Evolutionary conservation across 495 filamentous ascomycete species (phyloP).

Genomic region (Collariella sp.): DNA sequence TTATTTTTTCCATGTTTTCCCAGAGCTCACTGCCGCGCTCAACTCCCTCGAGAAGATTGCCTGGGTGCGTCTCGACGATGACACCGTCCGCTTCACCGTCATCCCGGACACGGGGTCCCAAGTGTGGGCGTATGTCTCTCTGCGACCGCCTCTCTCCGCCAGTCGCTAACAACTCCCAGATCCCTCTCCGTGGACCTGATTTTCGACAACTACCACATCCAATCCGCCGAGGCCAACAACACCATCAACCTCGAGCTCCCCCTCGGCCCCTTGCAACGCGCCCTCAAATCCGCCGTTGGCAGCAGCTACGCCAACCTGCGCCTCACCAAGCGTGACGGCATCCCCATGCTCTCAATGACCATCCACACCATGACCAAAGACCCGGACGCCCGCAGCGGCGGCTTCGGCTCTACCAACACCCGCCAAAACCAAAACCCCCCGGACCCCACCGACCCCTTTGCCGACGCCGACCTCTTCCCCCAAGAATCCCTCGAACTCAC

Average conservation of each 20-base stretch:
- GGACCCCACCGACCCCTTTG: conserved; percentile 21
- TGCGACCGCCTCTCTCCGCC: background rate
- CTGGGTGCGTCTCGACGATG: conserved; percentile 83
- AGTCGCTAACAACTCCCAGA: conserved; percentile 19
- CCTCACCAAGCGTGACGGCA: conserved; percentile 81
- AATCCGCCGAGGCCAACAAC: conserved; percentile 70
- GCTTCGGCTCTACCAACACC: conserved; percentile 16
- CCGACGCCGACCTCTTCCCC: conserved; percentile 36
- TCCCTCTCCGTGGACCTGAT: conserved; percentile 64
- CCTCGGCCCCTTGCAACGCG: conserved; percentile 67
- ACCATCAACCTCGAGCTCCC: conserved; percentile 94
- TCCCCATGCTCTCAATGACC: conserved; percentile 77
- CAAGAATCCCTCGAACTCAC: conserved; percentile 44
- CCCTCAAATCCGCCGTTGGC: conserved; percentile 72
- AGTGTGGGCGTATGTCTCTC: conserved; percentile 80
- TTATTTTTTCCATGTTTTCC: background rate
- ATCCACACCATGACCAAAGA: conserved; percentile 56
- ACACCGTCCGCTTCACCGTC: conserved; percentile 85
- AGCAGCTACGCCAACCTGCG: conserved; percentile 73
- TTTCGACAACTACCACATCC: conserved; percentile 80
- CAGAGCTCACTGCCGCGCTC: conserved; percentile 79
- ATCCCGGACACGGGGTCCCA: conserved; percentile 88
- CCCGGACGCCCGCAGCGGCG: conserved; percentile 22
- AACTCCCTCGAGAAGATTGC: conserved; percentile 83
- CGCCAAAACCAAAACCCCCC: background rate